These are phyloP conservation scores for Tolypocladium tundrense DNA, from an alignment of 2,329 filamentous ascomycete genomes.

Conservation along the genomic window DNA sequence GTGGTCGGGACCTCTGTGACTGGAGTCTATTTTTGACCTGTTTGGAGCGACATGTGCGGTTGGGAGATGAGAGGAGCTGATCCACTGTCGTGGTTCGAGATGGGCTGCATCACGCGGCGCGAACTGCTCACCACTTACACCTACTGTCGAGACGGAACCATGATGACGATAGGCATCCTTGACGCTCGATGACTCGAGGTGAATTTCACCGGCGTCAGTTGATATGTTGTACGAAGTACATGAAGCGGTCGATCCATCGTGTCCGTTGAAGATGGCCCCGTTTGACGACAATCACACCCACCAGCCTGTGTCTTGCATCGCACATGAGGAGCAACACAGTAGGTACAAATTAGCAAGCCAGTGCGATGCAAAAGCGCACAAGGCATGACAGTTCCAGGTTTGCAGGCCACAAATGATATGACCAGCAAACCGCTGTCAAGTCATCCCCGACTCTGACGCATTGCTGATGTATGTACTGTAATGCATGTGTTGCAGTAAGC, in stretches of 20 bases:
- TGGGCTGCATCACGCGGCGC: background rate
- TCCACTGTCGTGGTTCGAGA: background rate
- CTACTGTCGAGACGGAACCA: background rate
- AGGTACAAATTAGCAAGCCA: background rate
- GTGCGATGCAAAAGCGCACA: background rate
- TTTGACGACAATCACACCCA: background rate
- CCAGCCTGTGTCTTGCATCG: background rate
- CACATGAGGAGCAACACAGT: background rate
- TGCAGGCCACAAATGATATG: background rate
- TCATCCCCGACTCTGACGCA: background rate
- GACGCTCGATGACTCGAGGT: background rate
- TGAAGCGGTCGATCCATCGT: background rate
- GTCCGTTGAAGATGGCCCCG: background rate
- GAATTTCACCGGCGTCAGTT: no score
- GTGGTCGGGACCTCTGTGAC: no score
- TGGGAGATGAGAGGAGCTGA: background rate
- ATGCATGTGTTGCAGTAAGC: no score
- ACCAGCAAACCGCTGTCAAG: background rate
- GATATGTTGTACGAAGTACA: background rate
- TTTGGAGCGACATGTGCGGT: background rate
- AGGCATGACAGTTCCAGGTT: no score
- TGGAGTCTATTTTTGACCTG: background rate
- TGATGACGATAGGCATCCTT: background rate
- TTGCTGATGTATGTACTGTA: background rate
- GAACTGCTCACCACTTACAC: background rate